A percentile compares a stretch with the other conserved stretches of the same genome.
Evolutionary conservation across 139 green algal genomes (phyloP).

Genomic region (Penium margaritaceum): DNA sequence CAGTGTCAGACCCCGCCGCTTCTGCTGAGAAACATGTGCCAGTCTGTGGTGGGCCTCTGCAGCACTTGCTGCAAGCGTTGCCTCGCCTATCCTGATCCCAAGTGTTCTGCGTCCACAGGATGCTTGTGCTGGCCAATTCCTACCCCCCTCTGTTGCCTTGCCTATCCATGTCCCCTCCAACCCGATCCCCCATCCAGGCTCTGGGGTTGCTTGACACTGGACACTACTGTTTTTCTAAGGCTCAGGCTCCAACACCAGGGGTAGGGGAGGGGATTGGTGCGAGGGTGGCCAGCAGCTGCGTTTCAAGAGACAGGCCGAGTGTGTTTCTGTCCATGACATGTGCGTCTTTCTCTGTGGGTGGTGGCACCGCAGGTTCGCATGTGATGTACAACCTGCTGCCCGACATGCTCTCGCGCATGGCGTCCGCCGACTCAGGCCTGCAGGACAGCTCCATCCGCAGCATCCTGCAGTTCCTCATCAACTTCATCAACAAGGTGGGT

Average conservation of each 20-base stretch:
- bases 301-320: too few species aligned
- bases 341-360: not conserved
- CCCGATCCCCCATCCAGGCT: not conserved
- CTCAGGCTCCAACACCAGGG: not conserved
- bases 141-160: not conserved
- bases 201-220: not conserved
- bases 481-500: slow-evolving; percentile 70
- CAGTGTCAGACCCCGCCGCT: not conserved
- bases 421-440: slow-evolving; percentile 4
- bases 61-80: not conserved
- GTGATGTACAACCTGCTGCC: slow-evolving; percentile 89
- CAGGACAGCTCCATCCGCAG: slow-evolving; percentile 22
- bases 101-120: not conserved
- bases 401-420: slow-evolving; percentile 75
- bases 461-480: slow-evolving; percentile 58
- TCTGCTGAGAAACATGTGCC: not conserved
- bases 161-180: too few species aligned
- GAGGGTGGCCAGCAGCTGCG: not conserved
- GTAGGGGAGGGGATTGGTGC: too few species aligned
- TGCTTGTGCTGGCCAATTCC: not conserved
- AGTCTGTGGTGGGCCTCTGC: not conserved
- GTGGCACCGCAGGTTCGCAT: slow-evolving; percentile 47
- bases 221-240: not conserved
- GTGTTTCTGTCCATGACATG: not conserved
- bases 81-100: not conserved